Evolutionary conservation across 257 asterid species (phyloP).

Genomic region (Cynanchum wilfordii): DNA sequence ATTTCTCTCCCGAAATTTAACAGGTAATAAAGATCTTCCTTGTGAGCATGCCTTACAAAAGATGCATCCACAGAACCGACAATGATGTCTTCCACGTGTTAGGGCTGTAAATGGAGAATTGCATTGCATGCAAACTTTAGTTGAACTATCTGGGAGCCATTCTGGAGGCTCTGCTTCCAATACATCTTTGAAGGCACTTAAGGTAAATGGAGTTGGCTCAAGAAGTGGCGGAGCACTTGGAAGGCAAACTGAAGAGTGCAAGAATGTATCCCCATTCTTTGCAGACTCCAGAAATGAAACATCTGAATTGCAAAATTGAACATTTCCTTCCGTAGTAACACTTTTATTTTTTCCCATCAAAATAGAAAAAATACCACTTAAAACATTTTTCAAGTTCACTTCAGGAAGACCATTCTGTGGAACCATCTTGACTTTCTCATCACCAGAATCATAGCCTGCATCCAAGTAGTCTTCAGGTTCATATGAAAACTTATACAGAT

Average conservation of each 20-base stretch:
- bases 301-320: conserved; percentile 53
- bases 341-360: conserved; percentile 66
- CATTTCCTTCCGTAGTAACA: conserved; percentile 25
- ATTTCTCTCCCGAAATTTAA: conserved; percentile 85
- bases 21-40: conserved; percentile 84
- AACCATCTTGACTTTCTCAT: conserved; percentile 36
- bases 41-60: conserved; percentile 90
- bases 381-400: conserved; percentile 78
- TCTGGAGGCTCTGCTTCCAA: conserved; percentile 98
- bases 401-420: conserved; percentile 58
- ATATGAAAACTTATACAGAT: conserved; percentile 45
- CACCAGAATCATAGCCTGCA: conserved; percentile 57
- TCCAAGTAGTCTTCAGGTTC: conserved; percentile 49
- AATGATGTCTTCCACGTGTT: conserved; percentile 97
- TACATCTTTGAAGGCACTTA: conserved; percentile 68
- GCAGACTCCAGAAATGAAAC: conserved; percentile 85
- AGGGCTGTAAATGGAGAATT: conserved; percentile 78
- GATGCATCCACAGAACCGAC: conserved; percentile 94
- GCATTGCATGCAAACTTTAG: conserved; percentile 86
- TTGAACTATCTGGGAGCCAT: conserved; percentile 95
- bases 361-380: conserved; percentile 76
- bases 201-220: conserved; percentile 55
- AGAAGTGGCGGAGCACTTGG: conserved; percentile 98
- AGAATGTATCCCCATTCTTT: conserved; percentile 74
- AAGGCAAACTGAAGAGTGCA: conserved; percentile 82